A percentile compares a stretch with the other conserved stretches of the same genome.
Evolutionary conservation across 2,329 filamentous ascomycete species (phyloP).

Genomic region (Phialemonium atrogriseum): DNA sequence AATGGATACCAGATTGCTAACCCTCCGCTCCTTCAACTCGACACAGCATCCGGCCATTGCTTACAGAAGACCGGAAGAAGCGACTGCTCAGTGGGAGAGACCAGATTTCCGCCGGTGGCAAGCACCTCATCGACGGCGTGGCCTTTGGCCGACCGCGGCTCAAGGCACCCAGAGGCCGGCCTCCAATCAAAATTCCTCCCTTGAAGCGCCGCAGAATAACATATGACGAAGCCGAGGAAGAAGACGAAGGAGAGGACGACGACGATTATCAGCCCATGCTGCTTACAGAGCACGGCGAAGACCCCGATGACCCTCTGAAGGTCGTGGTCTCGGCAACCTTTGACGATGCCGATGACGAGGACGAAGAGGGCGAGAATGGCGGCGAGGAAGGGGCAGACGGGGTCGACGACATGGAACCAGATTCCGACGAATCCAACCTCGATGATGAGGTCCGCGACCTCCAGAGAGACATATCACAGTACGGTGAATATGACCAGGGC

Average conservation of each 20-base stretch:
- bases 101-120: constrained; percentile 73
- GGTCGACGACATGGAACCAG: constrained; percentile 7
- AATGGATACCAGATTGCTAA: too few species aligned
- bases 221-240: constrained; percentile 26
- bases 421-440: constrained; percentile 10
- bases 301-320: constrained; percentile 13
- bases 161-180: constrained; percentile 49
- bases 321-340: constrained; percentile 20
- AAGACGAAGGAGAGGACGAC: constrained; percentile 31
- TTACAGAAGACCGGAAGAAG: constrained; percentile 64
- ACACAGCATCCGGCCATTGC: constrained; percentile 66
- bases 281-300: constrained; percentile 22
- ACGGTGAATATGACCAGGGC: constrained; percentile 11
- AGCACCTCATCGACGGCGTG: constrained; percentile 76
- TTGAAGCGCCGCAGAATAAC: constrained; percentile 56
- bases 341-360: constrained; percentile 23
- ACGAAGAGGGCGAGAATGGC: constrained; percentile 10
- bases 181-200: constrained; percentile 62
- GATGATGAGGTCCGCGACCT: constrained; percentile 12
- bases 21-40: too few species aligned
- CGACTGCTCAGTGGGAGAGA: constrained; percentile 67
- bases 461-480: constrained; percentile 8
- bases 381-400: constrained; percentile 12
- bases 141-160: constrained; percentile 72
- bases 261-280: constrained; percentile 21